Conservation (phyloP, 2,329 filamentous ascomycete genomes). For the Apiospora sp. region DNA sequence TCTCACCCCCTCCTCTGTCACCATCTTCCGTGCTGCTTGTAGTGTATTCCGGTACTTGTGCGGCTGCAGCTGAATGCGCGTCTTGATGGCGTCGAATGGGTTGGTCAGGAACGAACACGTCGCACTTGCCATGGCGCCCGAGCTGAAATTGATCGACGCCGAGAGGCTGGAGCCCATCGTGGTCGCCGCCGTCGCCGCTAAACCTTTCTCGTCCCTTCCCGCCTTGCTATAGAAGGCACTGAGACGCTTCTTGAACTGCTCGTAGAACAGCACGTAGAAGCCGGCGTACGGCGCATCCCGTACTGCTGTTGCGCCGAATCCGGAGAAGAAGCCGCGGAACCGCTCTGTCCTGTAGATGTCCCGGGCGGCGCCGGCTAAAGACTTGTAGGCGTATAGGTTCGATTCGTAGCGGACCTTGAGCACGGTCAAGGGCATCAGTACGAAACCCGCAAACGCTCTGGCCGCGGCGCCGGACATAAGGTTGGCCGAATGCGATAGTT, state of each 20-base stretch:
- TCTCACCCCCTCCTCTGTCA: constrained; percentile 79
- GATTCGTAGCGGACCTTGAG: constrained; percentile 97
- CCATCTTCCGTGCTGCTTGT: constrained; percentile 78
- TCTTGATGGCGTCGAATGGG: constrained; percentile 97
- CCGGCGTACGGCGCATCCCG: constrained; percentile 97
- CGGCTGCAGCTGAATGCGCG: constrained; percentile 89
- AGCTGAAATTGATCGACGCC: constrained; percentile 83
- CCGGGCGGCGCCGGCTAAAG: constrained; percentile 72
- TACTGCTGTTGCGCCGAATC: constrained; percentile 91
- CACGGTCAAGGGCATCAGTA: constrained; percentile 95
- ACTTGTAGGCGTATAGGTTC: constrained; percentile 83
- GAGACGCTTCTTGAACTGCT: constrained; percentile 77
- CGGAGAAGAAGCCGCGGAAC: constrained; percentile 85
- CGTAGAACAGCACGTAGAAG: constrained; percentile 93
- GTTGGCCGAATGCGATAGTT: constrained; percentile 85
- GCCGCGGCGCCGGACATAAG: constrained; percentile 85
- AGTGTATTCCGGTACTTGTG: constrained; percentile 82
- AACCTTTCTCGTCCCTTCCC: constrained; percentile 16
- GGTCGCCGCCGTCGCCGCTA: neutral
- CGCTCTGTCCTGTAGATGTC: constrained; percentile 81
- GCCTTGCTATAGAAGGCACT: constrained; percentile 42
- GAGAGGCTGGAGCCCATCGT: constrained; percentile 53
- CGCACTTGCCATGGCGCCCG: constrained; percentile 81
- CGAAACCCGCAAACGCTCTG: constrained; percentile 84
- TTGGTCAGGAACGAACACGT: constrained; percentile 90